These are phyloP conservation scores for Endocarpon pusillum DNA, from an alignment of 495 filamentous ascomycete genomes.

Conservation along the genomic window DNA sequence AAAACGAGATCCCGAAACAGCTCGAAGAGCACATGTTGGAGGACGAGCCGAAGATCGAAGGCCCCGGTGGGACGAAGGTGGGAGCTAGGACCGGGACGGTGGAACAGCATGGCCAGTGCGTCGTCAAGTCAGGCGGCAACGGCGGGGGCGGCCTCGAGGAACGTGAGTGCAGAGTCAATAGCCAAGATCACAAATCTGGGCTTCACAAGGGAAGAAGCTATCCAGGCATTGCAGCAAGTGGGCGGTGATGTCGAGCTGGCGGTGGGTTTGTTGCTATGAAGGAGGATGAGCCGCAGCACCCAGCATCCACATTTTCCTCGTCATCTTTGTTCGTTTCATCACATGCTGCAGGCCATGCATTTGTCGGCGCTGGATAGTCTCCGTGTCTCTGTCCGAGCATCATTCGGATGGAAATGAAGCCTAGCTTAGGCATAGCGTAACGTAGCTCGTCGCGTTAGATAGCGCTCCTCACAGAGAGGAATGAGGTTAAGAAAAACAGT, in stretches of 20 bases:
- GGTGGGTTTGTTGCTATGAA: constrained; percentile 61
- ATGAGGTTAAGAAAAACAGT: no score
- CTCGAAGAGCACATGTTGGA: constrained; percentile 48
- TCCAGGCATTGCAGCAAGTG: constrained; percentile 64
- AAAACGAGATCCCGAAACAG: constrained; percentile 79
- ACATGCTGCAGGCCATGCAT: no score
- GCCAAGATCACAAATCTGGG: constrained; percentile 64
- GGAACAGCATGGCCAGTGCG: constrained; percentile 33
- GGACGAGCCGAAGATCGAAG: constrained; percentile 71
- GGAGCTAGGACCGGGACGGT: constrained; percentile 76
- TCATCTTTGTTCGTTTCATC: no score
- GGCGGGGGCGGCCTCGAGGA: constrained; percentile 15
- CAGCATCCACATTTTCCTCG: no score
- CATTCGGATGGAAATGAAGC: no score
- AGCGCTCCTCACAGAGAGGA: no score
- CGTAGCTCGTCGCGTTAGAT: no score
- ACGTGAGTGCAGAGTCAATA: constrained; percentile 24
- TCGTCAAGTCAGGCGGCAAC: constrained; percentile 4
- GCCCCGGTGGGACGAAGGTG: constrained; percentile 70
- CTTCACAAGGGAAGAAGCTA: constrained; percentile 57
- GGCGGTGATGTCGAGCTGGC: constrained; percentile 76
- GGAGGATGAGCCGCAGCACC: no score
- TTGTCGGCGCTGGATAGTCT: no score
- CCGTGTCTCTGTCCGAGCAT: no score
- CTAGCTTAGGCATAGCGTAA: no score